phyloP scores from a whole-genome alignment of 83 land plant genomes.

The Diphasiastrum complanatum region DNA sequence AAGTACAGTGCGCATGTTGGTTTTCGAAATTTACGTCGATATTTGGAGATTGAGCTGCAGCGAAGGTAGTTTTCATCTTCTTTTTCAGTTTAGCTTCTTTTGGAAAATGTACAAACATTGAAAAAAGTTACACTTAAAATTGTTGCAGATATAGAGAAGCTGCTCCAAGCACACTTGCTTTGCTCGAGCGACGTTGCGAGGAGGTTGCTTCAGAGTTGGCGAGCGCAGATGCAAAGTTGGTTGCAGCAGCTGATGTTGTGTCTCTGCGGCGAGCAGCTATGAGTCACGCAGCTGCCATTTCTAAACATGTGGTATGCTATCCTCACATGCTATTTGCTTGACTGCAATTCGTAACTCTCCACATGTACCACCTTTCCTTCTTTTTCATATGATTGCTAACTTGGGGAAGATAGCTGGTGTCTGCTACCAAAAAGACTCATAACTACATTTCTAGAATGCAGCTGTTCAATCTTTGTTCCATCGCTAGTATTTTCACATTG shows the following conservation, averaged over 20 bases:
- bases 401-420: too few species aligned
- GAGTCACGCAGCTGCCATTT: slow-evolving; percentile 64
- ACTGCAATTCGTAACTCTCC: too few species aligned
- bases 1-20: slow-evolving; percentile 63
- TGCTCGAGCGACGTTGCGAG: slow-evolving; percentile 74
- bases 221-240: slow-evolving; percentile 50
- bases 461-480: too few species aligned
- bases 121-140: neutral
- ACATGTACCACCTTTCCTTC: too few species aligned
- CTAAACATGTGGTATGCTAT: slow-evolving; percentile 67
- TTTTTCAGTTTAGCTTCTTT: too few species aligned
- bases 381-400: too few species aligned
- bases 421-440: too few species aligned
- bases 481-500: too few species aligned
- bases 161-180: slow-evolving; percentile 79
- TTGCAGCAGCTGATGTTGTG: slow-evolving; percentile 68
- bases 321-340: too few species aligned
- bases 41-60: slow-evolving; percentile 80
- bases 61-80: slow-evolving; percentile 38
- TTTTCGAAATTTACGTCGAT: slow-evolving; percentile 56
- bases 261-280: slow-evolving; percentile 68
- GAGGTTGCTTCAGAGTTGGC: slow-evolving; percentile 64
- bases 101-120: too few species aligned
- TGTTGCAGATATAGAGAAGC: slow-evolving; percentile 78
- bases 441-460: too few species aligned